Evolutionary conservation across 192 early-diverging fungal species (phyloP).

Genomic region (Oehlia diaphana): DNA sequence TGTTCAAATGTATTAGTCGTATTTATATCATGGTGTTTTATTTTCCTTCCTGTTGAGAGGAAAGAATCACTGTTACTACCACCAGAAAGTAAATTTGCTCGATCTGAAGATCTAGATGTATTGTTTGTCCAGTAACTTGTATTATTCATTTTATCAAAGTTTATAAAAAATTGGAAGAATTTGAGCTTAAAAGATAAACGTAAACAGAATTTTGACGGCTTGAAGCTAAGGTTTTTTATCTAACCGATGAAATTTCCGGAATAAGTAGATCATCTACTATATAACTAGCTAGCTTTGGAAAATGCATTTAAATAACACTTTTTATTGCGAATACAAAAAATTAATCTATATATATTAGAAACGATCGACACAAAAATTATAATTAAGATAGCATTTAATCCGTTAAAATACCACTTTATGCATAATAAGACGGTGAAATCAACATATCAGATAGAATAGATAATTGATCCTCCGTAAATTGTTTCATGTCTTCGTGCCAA

Average conservation of each 20-base stretch:
- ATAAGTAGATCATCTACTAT: no score
- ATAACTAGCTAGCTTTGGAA: no score
- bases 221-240: no score
- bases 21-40: neutral
- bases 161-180: no score
- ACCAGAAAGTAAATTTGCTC: slow-evolving; percentile 11
- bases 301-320: no score
- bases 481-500: slow-evolving; percentile 86
- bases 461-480: slow-evolving; percentile 76
- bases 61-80: neutral
- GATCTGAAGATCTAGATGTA: slow-evolving; percentile 5
- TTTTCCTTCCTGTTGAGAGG: neutral
- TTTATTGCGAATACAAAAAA: no score
- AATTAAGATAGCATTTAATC: neutral
- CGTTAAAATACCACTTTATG: slow-evolving; percentile 37
- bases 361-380: neutral
- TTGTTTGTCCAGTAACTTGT: neutral
- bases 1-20: slow-evolving; percentile 34
- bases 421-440: slow-evolving; percentile 84
- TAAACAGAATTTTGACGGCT: no score
- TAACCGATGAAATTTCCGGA: no score
- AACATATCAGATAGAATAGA: slow-evolving; percentile 86
- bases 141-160: neutral
- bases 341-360: no score
- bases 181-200: no score